phyloP scores from a whole-genome alignment of 192 early-diverging fungal genomes.

The Backusella mclennaniae region DNA sequence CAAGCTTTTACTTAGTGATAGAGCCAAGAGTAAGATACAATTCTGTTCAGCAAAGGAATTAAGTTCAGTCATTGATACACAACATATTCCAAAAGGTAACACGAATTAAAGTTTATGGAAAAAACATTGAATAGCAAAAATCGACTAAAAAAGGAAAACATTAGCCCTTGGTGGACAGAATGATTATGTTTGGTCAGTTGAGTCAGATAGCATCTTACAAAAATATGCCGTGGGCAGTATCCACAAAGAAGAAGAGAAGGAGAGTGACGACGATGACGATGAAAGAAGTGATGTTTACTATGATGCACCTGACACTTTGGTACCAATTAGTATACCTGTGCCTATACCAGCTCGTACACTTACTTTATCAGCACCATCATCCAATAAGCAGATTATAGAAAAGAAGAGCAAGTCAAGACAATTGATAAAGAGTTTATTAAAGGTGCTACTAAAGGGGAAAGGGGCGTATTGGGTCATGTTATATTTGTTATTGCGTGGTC shows the following conservation, averaged over 20 bases:
- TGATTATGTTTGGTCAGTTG: slow-evolving; percentile 23
- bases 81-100: slow-evolving; percentile 37
- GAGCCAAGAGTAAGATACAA: slow-evolving; percentile 31
- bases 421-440: background rate
- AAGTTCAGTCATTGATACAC: slow-evolving; percentile 19
- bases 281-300: slow-evolving; percentile 9
- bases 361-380: background rate
- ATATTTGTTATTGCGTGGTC: slow-evolving; percentile 31
- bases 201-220: slow-evolving; percentile 20
- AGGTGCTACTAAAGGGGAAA: background rate
- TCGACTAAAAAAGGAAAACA: background rate
- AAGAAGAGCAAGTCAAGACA: background rate
- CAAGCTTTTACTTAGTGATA: slow-evolving; percentile 37
- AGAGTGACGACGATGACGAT: background rate
- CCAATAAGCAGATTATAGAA: background rate
- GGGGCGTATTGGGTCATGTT: slow-evolving; percentile 30
- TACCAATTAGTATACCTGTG: background rate
- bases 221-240: slow-evolving; percentile 10
- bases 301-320: slow-evolving; percentile 9
- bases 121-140: slow-evolving; percentile 4
- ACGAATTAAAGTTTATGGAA: background rate
- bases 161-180: slow-evolving; percentile 25
- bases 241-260: background rate
- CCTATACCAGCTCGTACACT: background rate
- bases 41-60: slow-evolving; percentile 36